Percentiles rank a stretch among this genome's conserved stretches.
These are phyloP conservation scores for Didymella arachidicola DNA, from an alignment of 2,329 filamentous ascomycete genomes.

Conservation along the genomic window DNA sequence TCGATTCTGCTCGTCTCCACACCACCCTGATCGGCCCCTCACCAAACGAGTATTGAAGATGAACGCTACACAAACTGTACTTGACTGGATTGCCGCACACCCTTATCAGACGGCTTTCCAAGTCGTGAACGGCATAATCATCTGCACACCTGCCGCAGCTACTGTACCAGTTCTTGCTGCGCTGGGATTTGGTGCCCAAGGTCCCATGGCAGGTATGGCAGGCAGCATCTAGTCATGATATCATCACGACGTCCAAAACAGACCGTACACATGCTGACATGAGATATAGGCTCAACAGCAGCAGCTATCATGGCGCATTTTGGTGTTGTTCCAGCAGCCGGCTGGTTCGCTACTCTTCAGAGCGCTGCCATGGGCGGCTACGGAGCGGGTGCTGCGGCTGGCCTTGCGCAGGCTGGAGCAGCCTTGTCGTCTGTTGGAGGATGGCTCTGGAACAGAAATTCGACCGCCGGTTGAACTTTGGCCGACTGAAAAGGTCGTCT, in stretches of 20 bases:
- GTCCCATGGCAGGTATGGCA: slow-evolving; percentile 34
- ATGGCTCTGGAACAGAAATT: slow-evolving; percentile 17
- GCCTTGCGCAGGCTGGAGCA: slow-evolving; percentile 33
- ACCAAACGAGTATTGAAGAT: background rate
- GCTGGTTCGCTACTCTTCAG: slow-evolving; percentile 36
- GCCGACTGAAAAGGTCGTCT: background rate
- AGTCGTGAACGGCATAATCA: slow-evolving; percentile 32
- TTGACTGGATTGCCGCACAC: slow-evolving; percentile 32
- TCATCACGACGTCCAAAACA: background rate
- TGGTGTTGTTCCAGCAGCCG: slow-evolving; percentile 32
- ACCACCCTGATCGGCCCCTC: too few relatives aligned
- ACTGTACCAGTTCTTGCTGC: slow-evolving; percentile 34
- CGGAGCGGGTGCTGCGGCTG: slow-evolving; percentile 34
- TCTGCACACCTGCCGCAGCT: slow-evolving; percentile 34
- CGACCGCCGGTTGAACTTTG: background rate
- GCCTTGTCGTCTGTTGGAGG: slow-evolving; percentile 23
- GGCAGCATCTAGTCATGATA: background rate
- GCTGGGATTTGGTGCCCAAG: slow-evolving; percentile 32
- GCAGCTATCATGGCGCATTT: slow-evolving; percentile 31
- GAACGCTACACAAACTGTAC: slow-evolving; percentile 17
- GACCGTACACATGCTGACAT: background rate
- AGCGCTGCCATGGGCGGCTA: slow-evolving; percentile 47
- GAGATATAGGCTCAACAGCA: slow-evolving; percentile 31
- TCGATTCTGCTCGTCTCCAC: background rate
- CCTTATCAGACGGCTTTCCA: slow-evolving; percentile 38